Evolutionary conservation across 2,329 filamentous ascomycete species (phyloP), one percentile per base, ranked within the genome.

Genomic region (Elsinoe perseae): DNA sequence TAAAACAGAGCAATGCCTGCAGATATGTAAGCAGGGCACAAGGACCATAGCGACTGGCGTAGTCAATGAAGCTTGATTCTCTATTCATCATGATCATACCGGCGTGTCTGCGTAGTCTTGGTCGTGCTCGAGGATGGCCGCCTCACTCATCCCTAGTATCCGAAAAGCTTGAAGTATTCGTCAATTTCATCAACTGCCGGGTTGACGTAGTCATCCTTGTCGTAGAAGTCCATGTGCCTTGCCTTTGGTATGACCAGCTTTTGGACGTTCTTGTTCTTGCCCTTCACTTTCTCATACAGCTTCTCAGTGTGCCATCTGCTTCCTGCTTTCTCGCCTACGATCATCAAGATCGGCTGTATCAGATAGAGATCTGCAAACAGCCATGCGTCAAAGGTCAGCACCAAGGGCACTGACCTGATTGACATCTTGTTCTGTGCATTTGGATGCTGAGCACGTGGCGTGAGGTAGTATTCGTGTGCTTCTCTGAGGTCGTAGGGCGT

Each of bases 1-100:
- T 93, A 68, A 72, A 28, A 44, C n/a, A n/a, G n/a, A n/a, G n/a
- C n/a, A 7, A 36, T 36, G 32, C n/a, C 28, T 4, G 32, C 4
- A 36, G 32, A 9, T 6, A n/a, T 36, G n/a, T 14, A 3, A 14
- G 12, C 32, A 14, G n/a, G 32, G 4, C 32, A 36, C n/a, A 14
- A 36, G 32, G 3, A 36, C 3, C 32, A 14, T 14, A 7, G 32
- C 32, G 4, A 7, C 3, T 14, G 10, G 32, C 3, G 32, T 3
- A 14, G n/a, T 14, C n/a, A n/a, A 3, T 36, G 5, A 14, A 36
- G 32, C n/a, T 6, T 14, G 12, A 9, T 14, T 14, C 9, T 36
- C 32, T 36, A 36, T 36, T 36, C 32, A 14, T 36, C 32, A 36
- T 36, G 5, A 36, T 36, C 32, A 14, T 36, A 14, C 6, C 32